Evolutionary conservation across 192 early-diverging fungal genomes (phyloP), one percentile per base, ranked within the genome.

Genomic region (Coemansia sp.): DNA sequence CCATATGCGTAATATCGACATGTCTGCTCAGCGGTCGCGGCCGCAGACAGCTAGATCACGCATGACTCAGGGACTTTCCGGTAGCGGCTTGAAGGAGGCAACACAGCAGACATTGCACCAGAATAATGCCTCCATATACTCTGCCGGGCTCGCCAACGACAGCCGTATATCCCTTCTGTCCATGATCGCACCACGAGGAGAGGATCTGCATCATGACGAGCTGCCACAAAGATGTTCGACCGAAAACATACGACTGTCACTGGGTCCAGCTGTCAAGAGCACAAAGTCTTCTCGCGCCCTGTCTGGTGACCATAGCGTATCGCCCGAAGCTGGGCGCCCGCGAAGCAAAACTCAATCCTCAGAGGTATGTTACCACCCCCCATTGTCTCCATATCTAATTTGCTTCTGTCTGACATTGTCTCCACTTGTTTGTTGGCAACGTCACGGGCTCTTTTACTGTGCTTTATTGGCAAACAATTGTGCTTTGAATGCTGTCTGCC

Each of bases 291-390:
- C 74, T 43, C 73, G 79, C 23, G 74, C 64, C 5, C 70, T 82
- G 34, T 73, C 79, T 39, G 70, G 65, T 58, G 66, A 73, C 42
- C 70, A 69, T 24, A 20, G 39, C 5, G 14, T 60, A 26, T 39
- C 63, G 14, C 35, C 73, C 24, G 69, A 70, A 36, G 9, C 60
- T 18, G 70, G 64, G 0, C 74, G 79, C 10, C 79, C 79, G 9
- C 78, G 79, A 16, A 82, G 79, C 38, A 70, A 74, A 2, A 82
- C 79, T 24, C 79, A 82, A 31, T 82, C 79, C 14, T 82, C 79
- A 21, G 79, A 82, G 73, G 78, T 76, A 72, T 69, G 75, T 37
- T 67, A 39, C 38, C 23, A 26, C 24, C 51, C 51, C 14, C 51
- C 28, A 24, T 55, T 33, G 51, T 26, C 51, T 55, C 51, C 28